Evolutionary conservation across 1,284 basidiomycete genomes (phyloP).

Genomic region (Quambalaria eucalypti): DNA sequence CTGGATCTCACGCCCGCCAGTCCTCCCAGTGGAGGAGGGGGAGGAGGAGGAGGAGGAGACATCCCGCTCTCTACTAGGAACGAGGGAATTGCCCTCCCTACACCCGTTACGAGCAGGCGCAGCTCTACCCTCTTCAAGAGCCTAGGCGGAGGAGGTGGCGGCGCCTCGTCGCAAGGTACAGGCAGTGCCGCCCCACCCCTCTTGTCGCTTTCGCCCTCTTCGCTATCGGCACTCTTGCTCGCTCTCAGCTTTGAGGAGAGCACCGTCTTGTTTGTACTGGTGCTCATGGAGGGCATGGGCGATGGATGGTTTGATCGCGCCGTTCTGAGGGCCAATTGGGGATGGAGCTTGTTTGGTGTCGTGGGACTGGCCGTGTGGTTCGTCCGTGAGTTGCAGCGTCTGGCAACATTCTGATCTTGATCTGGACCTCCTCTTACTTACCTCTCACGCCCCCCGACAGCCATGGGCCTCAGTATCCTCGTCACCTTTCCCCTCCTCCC

Average conservation of each 20-base stretch:
- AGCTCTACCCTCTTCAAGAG: background rate
- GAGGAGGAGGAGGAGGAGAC: no score
- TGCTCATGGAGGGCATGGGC: slow-evolving; percentile 30
- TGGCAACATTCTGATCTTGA: background rate
- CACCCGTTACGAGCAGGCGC: slow-evolving; percentile 7
- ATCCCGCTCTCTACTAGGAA: no score
- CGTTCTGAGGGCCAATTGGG: slow-evolving; percentile 13
- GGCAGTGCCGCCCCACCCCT: background rate
- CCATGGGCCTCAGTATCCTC: slow-evolving; percentile 28
- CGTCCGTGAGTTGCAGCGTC: slow-evolving; percentile 8
- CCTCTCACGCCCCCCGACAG: background rate
- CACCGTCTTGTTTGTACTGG: slow-evolving; percentile 28
- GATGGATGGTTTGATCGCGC: background rate
- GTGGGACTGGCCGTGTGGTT: slow-evolving; percentile 20
- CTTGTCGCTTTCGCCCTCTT: slow-evolving; percentile 6
- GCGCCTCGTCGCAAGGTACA: background rate
- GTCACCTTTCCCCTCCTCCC: slow-evolving; percentile 16
- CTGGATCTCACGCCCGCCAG: slow-evolving; percentile 12
- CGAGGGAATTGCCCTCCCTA: slow-evolving; percentile 5
- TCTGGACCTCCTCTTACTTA: background rate
- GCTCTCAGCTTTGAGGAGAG: slow-evolving; percentile 36
- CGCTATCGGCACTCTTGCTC: slow-evolving; percentile 25
- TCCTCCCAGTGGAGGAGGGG: background rate
- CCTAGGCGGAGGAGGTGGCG: slow-evolving; percentile 7
- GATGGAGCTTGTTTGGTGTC: slow-evolving; percentile 8